Evolutionary conservation across 495 filamentous ascomycete genomes (phyloP).

Genomic region (Lichenothelia convexa): DNA sequence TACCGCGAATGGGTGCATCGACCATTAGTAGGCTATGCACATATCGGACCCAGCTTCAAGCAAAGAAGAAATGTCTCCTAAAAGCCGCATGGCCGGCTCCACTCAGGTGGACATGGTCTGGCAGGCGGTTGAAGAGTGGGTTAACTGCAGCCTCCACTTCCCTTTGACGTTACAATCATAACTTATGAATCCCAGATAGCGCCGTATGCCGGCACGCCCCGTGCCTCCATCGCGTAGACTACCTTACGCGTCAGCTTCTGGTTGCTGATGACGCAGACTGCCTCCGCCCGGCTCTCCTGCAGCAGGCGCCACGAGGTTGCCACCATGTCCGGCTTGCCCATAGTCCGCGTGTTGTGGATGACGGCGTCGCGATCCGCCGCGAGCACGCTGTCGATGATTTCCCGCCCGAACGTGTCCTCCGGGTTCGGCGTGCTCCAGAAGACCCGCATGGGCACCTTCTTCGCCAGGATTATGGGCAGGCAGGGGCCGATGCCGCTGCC

Average conservation of each 20-base stretch:
- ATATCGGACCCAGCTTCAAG: too few species aligned
- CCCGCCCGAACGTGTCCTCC: constrained; percentile 32
- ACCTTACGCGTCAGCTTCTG: constrained; percentile 50
- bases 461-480: constrained; percentile 28
- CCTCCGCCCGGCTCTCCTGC: constrained; percentile 44
- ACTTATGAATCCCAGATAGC: constrained; percentile 71
- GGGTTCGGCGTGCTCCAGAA: constrained; percentile 41
- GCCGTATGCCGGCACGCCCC: constrained; percentile 55
- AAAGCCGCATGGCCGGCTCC: too few species aligned
- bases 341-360: constrained; percentile 33
- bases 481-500: constrained; percentile 67
- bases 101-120: too few species aligned
- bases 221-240: constrained; percentile 52
- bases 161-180: too few species aligned
- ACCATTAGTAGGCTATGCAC: too few species aligned
- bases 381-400: constrained; percentile 30
- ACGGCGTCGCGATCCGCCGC: constrained; percentile 33
- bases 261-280: constrained; percentile 62
- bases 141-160: too few species aligned
- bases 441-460: constrained; percentile 32
- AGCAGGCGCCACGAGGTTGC: constrained; percentile 38
- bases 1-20: too few species aligned
- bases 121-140: too few species aligned
- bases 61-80: too few species aligned
- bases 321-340: constrained; percentile 34